phyloP scores from a whole-genome alignment of 2,329 filamentous ascomycete genomes.

The Diaporthe australafricana region DNA sequence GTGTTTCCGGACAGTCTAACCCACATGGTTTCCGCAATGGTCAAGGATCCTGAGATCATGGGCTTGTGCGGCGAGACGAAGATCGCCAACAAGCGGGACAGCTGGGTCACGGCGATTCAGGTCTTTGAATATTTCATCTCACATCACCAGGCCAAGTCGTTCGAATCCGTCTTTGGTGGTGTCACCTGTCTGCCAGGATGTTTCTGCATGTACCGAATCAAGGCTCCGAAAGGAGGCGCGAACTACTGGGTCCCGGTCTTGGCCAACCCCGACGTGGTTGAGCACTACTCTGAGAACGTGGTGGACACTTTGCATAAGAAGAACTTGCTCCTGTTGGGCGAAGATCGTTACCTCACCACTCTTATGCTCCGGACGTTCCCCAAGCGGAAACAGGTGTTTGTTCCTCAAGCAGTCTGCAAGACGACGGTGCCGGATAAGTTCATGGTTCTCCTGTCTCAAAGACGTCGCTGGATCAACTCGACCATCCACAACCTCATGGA shows the following conservation, averaged over 20 bases:
- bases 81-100: constrained; percentile 96
- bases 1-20: constrained; percentile 98
- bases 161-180: constrained; percentile 98
- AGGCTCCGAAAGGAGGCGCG: constrained; percentile 96
- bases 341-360: constrained; percentile 95
- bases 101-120: constrained; percentile 97
- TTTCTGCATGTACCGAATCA: constrained; percentile 99
- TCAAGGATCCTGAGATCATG: constrained; percentile 99
- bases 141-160: constrained; percentile 95
- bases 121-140: constrained; percentile 99
- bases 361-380: constrained; percentile 99
- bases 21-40: constrained; percentile 99
- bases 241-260: constrained; percentile 99
- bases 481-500: constrained; percentile 99
- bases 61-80: constrained; percentile 98
- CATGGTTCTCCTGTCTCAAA: constrained; percentile 90
- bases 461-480: constrained; percentile 98
- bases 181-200: constrained; percentile 98
- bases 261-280: constrained; percentile 97
- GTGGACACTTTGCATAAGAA: constrained; percentile 99
- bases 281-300: constrained; percentile 99
- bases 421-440: constrained; percentile 96
- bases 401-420: constrained; percentile 98
- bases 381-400: constrained; percentile 98
- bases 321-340: constrained; percentile 89